Evolutionary conservation across 1,284 basidiomycete genomes (phyloP), one percentile per base, ranked within the genome.

Genomic region (Pseudozyma thailandica): DNA sequence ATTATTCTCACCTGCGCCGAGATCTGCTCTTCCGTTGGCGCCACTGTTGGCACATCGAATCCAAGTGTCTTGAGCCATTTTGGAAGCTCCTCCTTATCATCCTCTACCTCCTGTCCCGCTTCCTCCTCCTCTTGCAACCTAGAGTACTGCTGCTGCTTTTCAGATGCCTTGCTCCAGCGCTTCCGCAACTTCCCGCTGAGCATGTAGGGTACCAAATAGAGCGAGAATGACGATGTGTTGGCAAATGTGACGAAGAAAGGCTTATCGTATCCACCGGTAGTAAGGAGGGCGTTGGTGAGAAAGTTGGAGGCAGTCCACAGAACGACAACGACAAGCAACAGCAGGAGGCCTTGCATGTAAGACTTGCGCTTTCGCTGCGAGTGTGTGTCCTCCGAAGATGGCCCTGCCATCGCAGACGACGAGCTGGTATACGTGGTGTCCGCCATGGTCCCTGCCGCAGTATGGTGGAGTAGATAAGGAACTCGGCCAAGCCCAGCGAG

Each of bases 151-250:
- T 44, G 41, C 7, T 43, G 13, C 13, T n/a, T 15, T 4, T 48
- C 35, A 1, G 55, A 26, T 12, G 62, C 55, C n/a, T 47, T 52
- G 27, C 52, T 54, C 61, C 66, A 70, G 16, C 66, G 33, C 28
- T 38, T 53, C 12, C 60, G 38, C 16, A 69, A 20, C 16, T 46
- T 50, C 8, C 51, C 38, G 48, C 55, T 38, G 26, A 80, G 79
- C 66, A 83, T 51, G 77, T 87, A 89, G 0, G 93, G 92, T 9
- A 97, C 77, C 25, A 98, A 88, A 84, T 98, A 98, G 18, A 95
- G 77, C n/a, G 89, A 85, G 82, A 97, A 98, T 9, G 91, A 87
- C 56, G 92, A 90, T 0, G 93, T 95, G 83, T 90, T 92, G 77
- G 93, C 85, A 77, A 93, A 96, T 2, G 93, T 96, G 43, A 93